Base-by-base conservation (phyloP, 306 rosid genomes). In the Hippophae rhamnoides region DNA sequence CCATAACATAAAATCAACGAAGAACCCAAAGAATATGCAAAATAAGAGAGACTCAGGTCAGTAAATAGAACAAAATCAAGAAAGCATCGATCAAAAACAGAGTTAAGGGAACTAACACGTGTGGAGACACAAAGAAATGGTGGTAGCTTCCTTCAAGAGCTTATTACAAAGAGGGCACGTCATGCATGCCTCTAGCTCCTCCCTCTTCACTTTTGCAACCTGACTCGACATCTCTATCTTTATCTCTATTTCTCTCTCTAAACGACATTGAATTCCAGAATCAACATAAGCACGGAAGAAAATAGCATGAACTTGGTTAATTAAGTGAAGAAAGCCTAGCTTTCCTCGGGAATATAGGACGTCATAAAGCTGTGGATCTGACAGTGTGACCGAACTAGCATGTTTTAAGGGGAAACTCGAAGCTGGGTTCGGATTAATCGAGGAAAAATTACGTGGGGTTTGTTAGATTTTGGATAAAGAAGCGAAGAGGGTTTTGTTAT, bases 51-150 rank as follows among this genome's bases (percentile, higher is more conserved):
- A 58, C 64, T 60, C 66, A 76, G 72, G 77, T 74, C 56, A 54
- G 41, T 57, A 76, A 68, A 76, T 59, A 44, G 42, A 31, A 56
- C 43, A 14, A 9, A 46, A 51, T n/a, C 5, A 43, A 1, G 52
- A 41, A 47, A 27, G 27, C 55, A 66, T 42, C 7, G 7, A 41
- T 26, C 13, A 60, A 47, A 65, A 52, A 41, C 43, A 57, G 68
- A 60, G 54, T 41, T 5, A 43, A 51, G 65, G 11, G 63, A 23
- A 82, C 80, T 59, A 44, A 92, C 96, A 92, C 44, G 99, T 81
- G 71, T 92, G 99, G 41, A 92, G 99, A 66, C 99, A 92, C 58
- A 88, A 84, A 75, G 97, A 92, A 10, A 92, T 85, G 38, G 99
- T 92, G 10, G 99, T 92, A 27, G 99, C 95, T 53, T 85, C 93